phyloP scores from a whole-genome alignment of 2,329 filamentous ascomycete genomes.

The Trichoderma cornu-damae region DNA sequence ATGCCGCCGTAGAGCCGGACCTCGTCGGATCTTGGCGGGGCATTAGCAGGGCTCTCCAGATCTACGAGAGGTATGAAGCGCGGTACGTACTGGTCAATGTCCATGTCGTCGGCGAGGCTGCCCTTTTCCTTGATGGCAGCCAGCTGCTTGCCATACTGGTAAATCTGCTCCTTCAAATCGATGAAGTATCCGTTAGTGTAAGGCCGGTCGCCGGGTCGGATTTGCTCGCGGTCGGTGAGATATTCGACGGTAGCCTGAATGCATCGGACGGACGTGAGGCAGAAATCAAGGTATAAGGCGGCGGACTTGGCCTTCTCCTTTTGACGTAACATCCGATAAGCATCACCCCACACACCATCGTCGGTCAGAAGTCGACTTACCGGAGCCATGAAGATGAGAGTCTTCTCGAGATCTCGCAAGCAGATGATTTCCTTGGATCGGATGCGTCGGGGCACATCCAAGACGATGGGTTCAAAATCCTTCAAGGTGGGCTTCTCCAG shows the following conservation, averaged over 20 bases:
- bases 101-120: conserved; percentile 53
- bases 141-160: conserved; percentile 81
- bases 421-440: conserved; percentile 81
- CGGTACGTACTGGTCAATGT: conserved; percentile 52
- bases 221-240: conserved; percentile 80
- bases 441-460: conserved; percentile 74
- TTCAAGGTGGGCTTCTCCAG: conserved; percentile 67
- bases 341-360: conserved; percentile 55
- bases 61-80: conserved; percentile 28
- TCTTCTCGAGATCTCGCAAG: conserved; percentile 91
- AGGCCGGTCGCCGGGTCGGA: conserved; percentile 75
- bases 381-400: conserved; percentile 80
- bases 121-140: conserved; percentile 66
- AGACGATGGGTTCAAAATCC: conserved; percentile 73
- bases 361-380: conserved; percentile 69
- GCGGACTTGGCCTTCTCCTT: conserved; percentile 74
- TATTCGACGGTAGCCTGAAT: conserved; percentile 84
- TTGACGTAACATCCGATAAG: conserved; percentile 64
- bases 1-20: conserved; percentile 78
- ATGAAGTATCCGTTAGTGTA: conserved; percentile 97
- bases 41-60: conserved; percentile 29
- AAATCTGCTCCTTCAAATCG: conserved; percentile 90
- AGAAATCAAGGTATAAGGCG: conserved; percentile 75
- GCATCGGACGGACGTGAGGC: conserved; percentile 82
- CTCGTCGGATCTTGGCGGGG: conserved; percentile 49